Base-by-base conservation (phyloP, 169 alveolate species). In the Plasmodium berghei region DNA sequence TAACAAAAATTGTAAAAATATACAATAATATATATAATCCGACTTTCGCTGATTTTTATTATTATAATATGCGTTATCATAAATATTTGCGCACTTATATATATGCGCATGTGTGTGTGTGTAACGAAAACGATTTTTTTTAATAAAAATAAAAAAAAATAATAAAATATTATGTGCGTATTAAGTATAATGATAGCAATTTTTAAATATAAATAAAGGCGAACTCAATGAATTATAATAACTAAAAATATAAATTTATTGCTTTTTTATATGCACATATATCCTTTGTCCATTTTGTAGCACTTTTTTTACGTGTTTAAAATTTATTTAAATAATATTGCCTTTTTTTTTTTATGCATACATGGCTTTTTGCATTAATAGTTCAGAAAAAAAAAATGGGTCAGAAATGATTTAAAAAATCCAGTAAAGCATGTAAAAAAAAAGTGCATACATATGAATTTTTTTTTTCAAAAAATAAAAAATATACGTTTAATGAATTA, bases 311-410 rank as follows among this genome's bases (percentile, higher is more conserved):
- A 14, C 52, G 20, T 10, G 8, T 62, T 70, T 77, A 40, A 67
- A 42, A 72, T 77, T 63, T 77, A 49, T 70, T 58, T 56, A 42
- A 63, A 40, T 77, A 67, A 77, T 69, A 56, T 63, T 77, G 58
- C 55, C 45, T 49, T 40, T 63, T 64, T 69, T 75, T 77, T 77
- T 75, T 75, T 75, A 54, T 55, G 75, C 88, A 75, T 42, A 75
- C 56, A 69, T 54, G 18, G 69, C 75, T 75, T 62, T 75, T 56
- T 26, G 28, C 69, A 66, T 75, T 75, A 75, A 73, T 66, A 75
- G 75, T 62, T 62, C 73, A 75, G 73, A 75, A 66, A 64, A 64
- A 67, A 69, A 46, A 70, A 70, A 26, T 48, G 42, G 58, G 59
- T 71, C 26, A 45, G 24, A 18, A 9, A 24, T 18, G 8, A 16